Conservation (phyloP, 2,329 filamentous ascomycete species). For the Rhynchosporium agropyri region DNA sequence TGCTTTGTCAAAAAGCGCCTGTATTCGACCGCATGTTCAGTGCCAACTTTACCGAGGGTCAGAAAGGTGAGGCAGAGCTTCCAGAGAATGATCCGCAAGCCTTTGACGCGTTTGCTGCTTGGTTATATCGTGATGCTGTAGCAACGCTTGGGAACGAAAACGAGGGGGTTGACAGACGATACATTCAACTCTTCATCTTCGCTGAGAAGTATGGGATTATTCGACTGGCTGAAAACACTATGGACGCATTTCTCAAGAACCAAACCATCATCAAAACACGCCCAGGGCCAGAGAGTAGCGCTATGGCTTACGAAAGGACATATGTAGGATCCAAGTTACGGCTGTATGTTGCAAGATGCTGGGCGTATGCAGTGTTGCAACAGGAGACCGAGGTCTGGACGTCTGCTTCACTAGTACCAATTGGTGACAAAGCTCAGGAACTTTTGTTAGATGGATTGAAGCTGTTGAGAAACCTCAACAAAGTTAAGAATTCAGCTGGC, state of each 20-base stretch:
- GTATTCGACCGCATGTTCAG: slow-evolving; percentile 32
- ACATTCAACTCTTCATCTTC: slow-evolving; percentile 2
- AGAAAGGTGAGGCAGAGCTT: slow-evolving; percentile 19
- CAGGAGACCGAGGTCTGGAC: neutral
- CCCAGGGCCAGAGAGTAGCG: neutral
- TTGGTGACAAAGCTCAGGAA: neutral
- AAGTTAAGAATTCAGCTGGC: neutral
- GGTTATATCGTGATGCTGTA: slow-evolving; percentile 22
- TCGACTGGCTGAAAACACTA: neutral
- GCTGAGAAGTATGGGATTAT: slow-evolving; percentile 13
- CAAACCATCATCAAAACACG: too few species aligned
- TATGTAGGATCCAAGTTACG: slow-evolving; percentile 11
- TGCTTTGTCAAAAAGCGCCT: slow-evolving; percentile 21
- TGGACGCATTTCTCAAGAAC: neutral
- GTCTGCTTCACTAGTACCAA: neutral
- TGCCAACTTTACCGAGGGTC: slow-evolving; percentile 25
- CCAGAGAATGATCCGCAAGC: slow-evolving; percentile 27
- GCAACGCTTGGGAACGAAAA: neutral
- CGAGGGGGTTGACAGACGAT: neutral
- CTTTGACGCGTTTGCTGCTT: slow-evolving; percentile 27
- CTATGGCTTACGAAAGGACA: slow-evolving; percentile 1
- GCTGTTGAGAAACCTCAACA: neutral
- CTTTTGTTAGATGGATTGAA: neutral
- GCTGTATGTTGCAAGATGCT: slow-evolving; percentile 1
- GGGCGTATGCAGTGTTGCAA: neutral